Base-by-base conservation (phyloP, 306 rosid genomes). In the Oemleria cerasiformis region DNA sequence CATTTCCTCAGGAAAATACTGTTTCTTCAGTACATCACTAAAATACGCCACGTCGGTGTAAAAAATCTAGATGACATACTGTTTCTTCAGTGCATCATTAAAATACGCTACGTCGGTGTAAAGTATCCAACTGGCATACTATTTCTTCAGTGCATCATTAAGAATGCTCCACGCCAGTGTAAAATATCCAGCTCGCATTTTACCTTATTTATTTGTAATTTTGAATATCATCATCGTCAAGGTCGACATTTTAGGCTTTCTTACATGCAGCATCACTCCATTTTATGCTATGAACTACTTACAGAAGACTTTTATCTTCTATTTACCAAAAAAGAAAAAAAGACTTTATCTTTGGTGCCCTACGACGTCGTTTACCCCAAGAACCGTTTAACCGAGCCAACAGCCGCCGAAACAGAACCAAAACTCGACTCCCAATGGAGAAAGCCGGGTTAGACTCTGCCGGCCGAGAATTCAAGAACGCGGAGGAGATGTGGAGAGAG, bases 401-500 rank as follows among this genome's bases (percentile, higher is more conserved):
- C 68, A 10, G 10, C 10, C 43, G 5, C 40, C 21, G 36, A 62
- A 76, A 25, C 62, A 39, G 49, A 20, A 43, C 30, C n/a, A 5
- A n/a, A 42, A 39, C 57, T 36, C 44, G 50, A 20, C 39, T 56
- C 6, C 58, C 72, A 61, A 94, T 94, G 96, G 89, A 91, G 59
- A 48, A 68, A 71, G 86, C 76, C 49, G 98, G 98, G 67, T 67
- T 53, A 30, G 98, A 94, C 77, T 83, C 89, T 45, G 79, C 82
- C 34, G 98, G 98, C 73, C 87, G 92, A 20, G 73, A 87, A 25
- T 94, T 87, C 82, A 62, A 65, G 45, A 88, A 70, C 63, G 90
- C 95, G 51, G 90, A 82, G 34, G 96, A 91, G 77, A 94, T 94
- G 98, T 94, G 98, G 98, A 79, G 20, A 11, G 98, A 94, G 68